Evolutionary conservation across 805 yeast species (phyloP), one percentile per base, ranked within the genome.

Genomic region (Ogataea methylovora): DNA sequence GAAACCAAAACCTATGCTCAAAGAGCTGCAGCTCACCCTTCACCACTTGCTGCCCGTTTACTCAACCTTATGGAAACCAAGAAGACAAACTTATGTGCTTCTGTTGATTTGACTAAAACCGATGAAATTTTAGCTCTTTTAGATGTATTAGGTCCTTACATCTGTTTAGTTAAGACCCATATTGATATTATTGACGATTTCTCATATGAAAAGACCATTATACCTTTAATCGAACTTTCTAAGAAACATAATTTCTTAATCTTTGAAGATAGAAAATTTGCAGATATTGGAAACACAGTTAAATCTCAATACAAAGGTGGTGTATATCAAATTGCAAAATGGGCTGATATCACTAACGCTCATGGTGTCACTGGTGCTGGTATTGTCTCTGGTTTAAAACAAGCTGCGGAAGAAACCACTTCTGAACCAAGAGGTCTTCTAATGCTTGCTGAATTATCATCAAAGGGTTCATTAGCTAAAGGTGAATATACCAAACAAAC

Each of bases 261-360:
- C 45, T 92, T 92, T 54, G 99, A 92, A 63, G 99, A 92, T 62
- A 73, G 99, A 44, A 92, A 92, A 63, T 92, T 92, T 60, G 98
- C 99, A 17, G 99, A 92, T 59, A 92, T 92, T 48, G 99, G 99
- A 13, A 86, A 88, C 53, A 92, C 98, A 1, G 98, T 92, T 35
- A 88, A 90, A 62, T 73, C 85, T 29, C 98, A 92, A 60, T 92
- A 90, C 59, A 66, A 83, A 22, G 85, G 94, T 25, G 98, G 98
- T 29, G 80, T 85, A 9, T 87, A 76, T 65, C 78, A 75, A 52
- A 90, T 90, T 41, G 92, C 95, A 11, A 64, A 78, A 49, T 92
- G 98, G 98, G 78, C 97, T 1, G 96, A 92, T 52, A 87, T 92
- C 46, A 90, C 97, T 24, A 92, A 92, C 58, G 97, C 97, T 1